Conservation (phyloP, 352 stramenopile genomes). For the Discostella stelligera region DNA sequence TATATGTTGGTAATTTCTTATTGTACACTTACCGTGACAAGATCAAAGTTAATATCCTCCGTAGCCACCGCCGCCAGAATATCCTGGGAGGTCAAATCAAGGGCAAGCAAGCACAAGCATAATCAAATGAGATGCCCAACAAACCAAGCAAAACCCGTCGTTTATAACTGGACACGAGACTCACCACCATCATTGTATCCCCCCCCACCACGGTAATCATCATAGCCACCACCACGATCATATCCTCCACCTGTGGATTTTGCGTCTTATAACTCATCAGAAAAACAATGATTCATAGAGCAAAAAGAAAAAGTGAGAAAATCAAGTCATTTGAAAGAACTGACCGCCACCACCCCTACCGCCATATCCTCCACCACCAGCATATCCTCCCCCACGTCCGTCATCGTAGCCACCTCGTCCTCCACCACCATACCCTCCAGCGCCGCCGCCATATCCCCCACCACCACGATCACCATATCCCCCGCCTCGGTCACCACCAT, state of each 20-base stretch:
- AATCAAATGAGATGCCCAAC: neutral
- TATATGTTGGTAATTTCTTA: no score
- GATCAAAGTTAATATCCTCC: constrained; percentile 28
- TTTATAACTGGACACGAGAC: neutral
- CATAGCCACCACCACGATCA: constrained; percentile 50
- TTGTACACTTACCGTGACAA: constrained; percentile 31
- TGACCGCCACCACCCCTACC: constrained; percentile 19
- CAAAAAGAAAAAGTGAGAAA: neutral
- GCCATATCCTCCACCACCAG: constrained; percentile 19
- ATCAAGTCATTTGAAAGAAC: constrained; percentile 11
- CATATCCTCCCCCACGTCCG: constrained; percentile 20
- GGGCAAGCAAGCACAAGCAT: neutral
- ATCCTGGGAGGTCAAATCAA: neutral
- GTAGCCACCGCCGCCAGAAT: constrained; percentile 24
- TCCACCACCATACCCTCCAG: constrained; percentile 9
- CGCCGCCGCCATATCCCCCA: constrained; percentile 43
- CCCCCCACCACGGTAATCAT: constrained; percentile 39
- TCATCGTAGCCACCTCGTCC: constrained; percentile 22
- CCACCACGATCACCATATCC: constrained; percentile 40
- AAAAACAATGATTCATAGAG: constrained; percentile 16
- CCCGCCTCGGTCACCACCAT: constrained; percentile 24
- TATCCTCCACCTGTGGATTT: constrained; percentile 36
- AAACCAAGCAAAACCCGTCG: no score
- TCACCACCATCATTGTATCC: constrained; percentile 29
- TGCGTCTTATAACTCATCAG: constrained; percentile 19